Conservation (phyloP, 1,284 basidiomycete species). For the Neolentinus lepideus region DNA sequence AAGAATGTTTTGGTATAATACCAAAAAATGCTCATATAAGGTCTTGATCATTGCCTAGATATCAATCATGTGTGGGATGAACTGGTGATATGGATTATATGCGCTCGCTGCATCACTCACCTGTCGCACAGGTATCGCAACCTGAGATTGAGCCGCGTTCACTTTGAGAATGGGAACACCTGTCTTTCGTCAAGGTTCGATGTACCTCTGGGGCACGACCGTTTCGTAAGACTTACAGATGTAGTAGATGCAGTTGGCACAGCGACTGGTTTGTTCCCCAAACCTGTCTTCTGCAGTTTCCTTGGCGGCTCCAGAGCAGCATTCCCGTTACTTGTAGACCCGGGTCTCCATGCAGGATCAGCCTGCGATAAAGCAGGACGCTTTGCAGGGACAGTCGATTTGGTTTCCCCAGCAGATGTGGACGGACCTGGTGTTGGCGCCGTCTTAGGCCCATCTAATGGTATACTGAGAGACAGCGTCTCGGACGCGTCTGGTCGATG, state of each 20-base stretch:
- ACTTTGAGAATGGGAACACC: slow-evolving; percentile 63
- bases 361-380: slow-evolving; percentile 10
- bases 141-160: slow-evolving; percentile 55
- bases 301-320: slow-evolving; percentile 40
- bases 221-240: slow-evolving; percentile 21
- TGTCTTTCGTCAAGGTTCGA: slow-evolving; percentile 27
- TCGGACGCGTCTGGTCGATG: slow-evolving; percentile 37
- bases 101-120: slow-evolving; percentile 23
- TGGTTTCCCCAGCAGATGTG: not conserved
- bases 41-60: slow-evolving; percentile 63
- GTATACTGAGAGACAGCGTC: slow-evolving; percentile 29
- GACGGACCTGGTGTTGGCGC: slow-evolving; percentile 6
- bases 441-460: slow-evolving; percentile 24
- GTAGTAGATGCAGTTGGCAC: slow-evolving; percentile 31
- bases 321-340: slow-evolving; percentile 11
- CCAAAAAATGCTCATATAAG: slow-evolving; percentile 59
- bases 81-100: slow-evolving; percentile 2
- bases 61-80: slow-evolving; percentile 5
- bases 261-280: slow-evolving; percentile 30
- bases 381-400: slow-evolving; percentile 22
- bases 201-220: slow-evolving; percentile 1
- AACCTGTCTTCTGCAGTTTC: slow-evolving; percentile 50
- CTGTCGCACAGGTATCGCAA: slow-evolving; percentile 67
- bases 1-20: slow-evolving; percentile 53
- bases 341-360: not conserved